Percentiles rank a stretch among this genome's conserved stretches.
phyloP scores from a whole-genome alignment of 176 grass and related monocot species.

The Alopecurus myosuroides region DNA sequence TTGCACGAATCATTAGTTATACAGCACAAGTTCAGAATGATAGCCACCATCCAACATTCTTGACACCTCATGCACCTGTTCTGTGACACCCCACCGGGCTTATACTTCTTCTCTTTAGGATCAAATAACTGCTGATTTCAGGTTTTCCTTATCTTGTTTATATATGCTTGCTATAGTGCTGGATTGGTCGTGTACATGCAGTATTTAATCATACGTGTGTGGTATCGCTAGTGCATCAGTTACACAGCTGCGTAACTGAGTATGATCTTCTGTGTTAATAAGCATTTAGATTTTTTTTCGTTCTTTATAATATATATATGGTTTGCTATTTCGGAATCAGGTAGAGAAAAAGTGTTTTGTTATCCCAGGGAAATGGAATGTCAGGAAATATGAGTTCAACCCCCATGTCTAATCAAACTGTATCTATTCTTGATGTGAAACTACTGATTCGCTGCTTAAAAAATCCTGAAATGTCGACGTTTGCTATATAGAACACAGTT shows the following conservation, averaged over 20 bases:
- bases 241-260: background rate
- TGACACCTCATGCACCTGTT: background rate
- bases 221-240: background rate
- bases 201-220: conserved; percentile 13
- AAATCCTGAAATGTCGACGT: background rate
- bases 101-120: background rate
- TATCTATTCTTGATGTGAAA: background rate
- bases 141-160: background rate
- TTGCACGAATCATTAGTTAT: conserved; percentile 22
- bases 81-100: background rate
- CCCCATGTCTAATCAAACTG: background rate
- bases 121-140: conserved; percentile 5
- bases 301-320: background rate
- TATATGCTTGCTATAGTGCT: conserved; percentile 14
- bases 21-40: conserved; percentile 18
- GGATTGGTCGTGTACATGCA: background rate
- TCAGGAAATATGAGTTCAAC: background rate
- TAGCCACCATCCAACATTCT: background rate
- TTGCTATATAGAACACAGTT: background rate
- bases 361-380: background rate
- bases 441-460: background rate
- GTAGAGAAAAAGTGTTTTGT: background rate
- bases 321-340: background rate
- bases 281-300: conserved; percentile 14
- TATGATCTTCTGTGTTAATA: conserved; percentile 4